Conservation (phyloP, 2,329 filamentous ascomycete species). For the Verticillium tricorpus region DNA sequence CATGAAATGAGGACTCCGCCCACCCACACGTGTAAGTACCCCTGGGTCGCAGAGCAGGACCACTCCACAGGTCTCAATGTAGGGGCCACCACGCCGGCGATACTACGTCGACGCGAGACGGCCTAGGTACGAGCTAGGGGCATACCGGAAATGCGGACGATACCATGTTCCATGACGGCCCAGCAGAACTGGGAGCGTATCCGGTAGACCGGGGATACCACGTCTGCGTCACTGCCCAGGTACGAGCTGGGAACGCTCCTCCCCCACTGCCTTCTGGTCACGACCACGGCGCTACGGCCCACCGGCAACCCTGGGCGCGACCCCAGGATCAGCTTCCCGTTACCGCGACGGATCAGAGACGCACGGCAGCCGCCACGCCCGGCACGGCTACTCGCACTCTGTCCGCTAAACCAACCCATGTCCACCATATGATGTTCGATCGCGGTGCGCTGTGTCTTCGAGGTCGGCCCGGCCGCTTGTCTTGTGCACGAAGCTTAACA, state of each 20-base stretch:
- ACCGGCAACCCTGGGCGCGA: neutral
- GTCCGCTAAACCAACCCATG: too few species aligned
- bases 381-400: neutral
- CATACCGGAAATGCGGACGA: too few species aligned
- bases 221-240: neutral
- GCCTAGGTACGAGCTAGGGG: neutral
- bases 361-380: neutral
- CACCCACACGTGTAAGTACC: too few species aligned
- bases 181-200: neutral
- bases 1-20: too few species aligned
- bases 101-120: neutral
- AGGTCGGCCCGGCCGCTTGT: too few species aligned
- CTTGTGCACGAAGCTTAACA: too few species aligned
- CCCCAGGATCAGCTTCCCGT: constrained; percentile 1
- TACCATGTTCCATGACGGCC: too few species aligned
- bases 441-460: neutral
- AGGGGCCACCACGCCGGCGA: neutral
- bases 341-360: neutral
- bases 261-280: neutral
- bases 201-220: neutral
- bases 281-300: neutral
- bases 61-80: too few species aligned
- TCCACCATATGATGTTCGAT: neutral
- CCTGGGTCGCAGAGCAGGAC: too few species aligned
- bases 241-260: neutral